Base-by-base conservation (phyloP, 805 yeast genomes). In the Kuraishia ogatae region DNA sequence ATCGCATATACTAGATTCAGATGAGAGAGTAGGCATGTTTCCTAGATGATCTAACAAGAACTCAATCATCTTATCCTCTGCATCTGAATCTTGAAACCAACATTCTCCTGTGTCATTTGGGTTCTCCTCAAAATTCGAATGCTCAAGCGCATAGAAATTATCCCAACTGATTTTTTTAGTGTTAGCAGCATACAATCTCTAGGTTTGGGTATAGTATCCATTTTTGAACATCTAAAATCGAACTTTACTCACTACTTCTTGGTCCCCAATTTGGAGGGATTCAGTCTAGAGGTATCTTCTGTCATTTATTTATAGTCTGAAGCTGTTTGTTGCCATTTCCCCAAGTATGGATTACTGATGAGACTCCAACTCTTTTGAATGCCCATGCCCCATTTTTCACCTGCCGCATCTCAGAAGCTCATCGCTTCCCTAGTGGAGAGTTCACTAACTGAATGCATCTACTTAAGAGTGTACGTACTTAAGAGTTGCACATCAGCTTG, bases 11-110 rank as follows among this genome's bases (percentile, higher is more conserved):
- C 70, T 68, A 2, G 48, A 21, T 13, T 49, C 39, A 1, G 66
- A 67, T 7, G 62, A 39, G 57, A 77, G 19, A 62, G 56, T 51
- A 55, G 68, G 29, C 51, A 60, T 3, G 58, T 65, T 57, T 1
- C 75, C 75, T 2, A 79, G 50, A 59, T 84, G 78, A 2, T 81
- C 81, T 19, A 76, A 70, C 6, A 93, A 66, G 62, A 86, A 92
- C 52, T 82, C 81, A n/a, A 87, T 77, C 83, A 94, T 86, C 65
- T 83, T 86, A 57, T 76, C 77, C 65, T 93, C 98, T 0, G 99
- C 98, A 63, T 87, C 91, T n/a, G 88, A 85, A 64, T 94, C 99
- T 60, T 87, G 84, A 69, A 94, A 94, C 99, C 99, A 94, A 67
- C 92, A 81, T 68, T 94, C 98, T 1, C 99, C 99, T 0, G 91